A percentile compares a stretch with the other conserved stretches of the same genome.
Conservation (phyloP, 192 early-diverging fungal species). For the Coemansia guatemalensis region DNA sequence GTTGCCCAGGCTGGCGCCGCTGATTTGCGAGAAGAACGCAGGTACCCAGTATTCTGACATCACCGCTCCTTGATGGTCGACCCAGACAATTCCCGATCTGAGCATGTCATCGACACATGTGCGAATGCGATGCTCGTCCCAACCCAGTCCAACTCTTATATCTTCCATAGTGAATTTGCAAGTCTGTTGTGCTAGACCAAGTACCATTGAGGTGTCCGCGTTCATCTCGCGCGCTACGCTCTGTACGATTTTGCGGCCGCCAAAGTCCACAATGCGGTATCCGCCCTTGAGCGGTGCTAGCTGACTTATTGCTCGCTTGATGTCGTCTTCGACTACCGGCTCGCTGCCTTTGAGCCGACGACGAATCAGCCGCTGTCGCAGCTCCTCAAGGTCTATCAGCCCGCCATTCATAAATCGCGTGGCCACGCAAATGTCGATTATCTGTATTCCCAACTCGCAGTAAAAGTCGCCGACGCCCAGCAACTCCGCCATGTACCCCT, state of each 20-base stretch:
- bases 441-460: slow-evolving; percentile 92
- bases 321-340: slow-evolving; percentile 72
- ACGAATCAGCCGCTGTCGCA: slow-evolving; percentile 67
- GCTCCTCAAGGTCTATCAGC: slow-evolving; percentile 81
- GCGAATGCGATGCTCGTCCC: slow-evolving; percentile 35
- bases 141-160: slow-evolving; percentile 24
- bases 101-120: slow-evolving; percentile 51
- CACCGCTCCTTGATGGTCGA: slow-evolving; percentile 20
- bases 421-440: slow-evolving; percentile 85
- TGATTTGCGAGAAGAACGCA: slow-evolving; percentile 40
- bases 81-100: slow-evolving; percentile 42
- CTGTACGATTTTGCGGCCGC: slow-evolving; percentile 78
- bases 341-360: slow-evolving; percentile 57
- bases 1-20: slow-evolving; percentile 13
- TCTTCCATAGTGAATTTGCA: slow-evolving; percentile 39
- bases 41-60: slow-evolving; percentile 46
- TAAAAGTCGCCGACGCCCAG: slow-evolving; percentile 97
- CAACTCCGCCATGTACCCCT: slow-evolving; percentile 94
- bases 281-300: slow-evolving; percentile 85
- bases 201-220: slow-evolving; percentile 68
- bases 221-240: slow-evolving; percentile 90
- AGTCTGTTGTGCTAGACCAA: slow-evolving; percentile 67
- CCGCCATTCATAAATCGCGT: slow-evolving; percentile 87
- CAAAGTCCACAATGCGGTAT: slow-evolving; percentile 83
- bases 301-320: slow-evolving; percentile 79